These are phyloP conservation scores for Hortiboletus flavorubellus DNA, from an alignment of 768 basidiomycete species.

Conservation along the genomic window DNA sequence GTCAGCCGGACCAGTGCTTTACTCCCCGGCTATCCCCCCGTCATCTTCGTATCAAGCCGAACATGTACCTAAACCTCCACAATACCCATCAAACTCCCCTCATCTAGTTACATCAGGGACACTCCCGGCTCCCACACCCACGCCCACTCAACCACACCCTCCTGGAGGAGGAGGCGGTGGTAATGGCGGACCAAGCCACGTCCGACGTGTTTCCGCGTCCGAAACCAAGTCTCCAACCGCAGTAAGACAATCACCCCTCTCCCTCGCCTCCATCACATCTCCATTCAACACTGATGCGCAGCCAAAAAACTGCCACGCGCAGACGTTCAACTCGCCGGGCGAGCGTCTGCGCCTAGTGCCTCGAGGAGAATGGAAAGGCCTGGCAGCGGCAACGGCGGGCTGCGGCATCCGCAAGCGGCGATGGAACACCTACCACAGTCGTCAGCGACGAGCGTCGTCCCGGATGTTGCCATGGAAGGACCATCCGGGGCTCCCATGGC, in stretches of 20 bases:
- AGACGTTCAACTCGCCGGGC: constrained; percentile 70
- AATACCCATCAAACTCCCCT: constrained; percentile 32
- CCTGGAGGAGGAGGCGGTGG: constrained; percentile 11
- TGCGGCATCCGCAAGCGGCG: constrained; percentile 35
- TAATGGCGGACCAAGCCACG: constrained; percentile 18
- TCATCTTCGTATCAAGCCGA: constrained; percentile 26
- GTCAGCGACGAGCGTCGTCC: constrained; percentile 16
- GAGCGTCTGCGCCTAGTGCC: constrained; percentile 67
- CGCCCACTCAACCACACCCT: constrained; percentile 15
- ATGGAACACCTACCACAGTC: constrained; percentile 27
- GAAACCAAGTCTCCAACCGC: constrained; percentile 32
- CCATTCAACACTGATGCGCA: constrained; percentile 38
- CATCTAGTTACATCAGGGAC: constrained; percentile 24
- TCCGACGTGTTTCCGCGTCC: constrained; percentile 28
- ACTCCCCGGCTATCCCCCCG: constrained; percentile 19
- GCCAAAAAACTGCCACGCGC: constrained; percentile 79
- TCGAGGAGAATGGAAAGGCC: constrained; percentile 33
- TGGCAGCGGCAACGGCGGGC: constrained; percentile 36
- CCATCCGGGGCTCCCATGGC: constrained; percentile 28
- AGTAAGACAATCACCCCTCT: constrained; percentile 37
- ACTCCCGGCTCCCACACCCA: constrained; percentile 18
- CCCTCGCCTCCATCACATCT: constrained; percentile 40
- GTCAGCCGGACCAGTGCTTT: constrained; percentile 25
- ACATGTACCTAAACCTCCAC: constrained; percentile 20
- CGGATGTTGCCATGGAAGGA: constrained; percentile 32